Evolutionary conservation across 2,329 filamentous ascomycete genomes (phyloP).

Genomic region (Xylariaceae sp.): DNA sequence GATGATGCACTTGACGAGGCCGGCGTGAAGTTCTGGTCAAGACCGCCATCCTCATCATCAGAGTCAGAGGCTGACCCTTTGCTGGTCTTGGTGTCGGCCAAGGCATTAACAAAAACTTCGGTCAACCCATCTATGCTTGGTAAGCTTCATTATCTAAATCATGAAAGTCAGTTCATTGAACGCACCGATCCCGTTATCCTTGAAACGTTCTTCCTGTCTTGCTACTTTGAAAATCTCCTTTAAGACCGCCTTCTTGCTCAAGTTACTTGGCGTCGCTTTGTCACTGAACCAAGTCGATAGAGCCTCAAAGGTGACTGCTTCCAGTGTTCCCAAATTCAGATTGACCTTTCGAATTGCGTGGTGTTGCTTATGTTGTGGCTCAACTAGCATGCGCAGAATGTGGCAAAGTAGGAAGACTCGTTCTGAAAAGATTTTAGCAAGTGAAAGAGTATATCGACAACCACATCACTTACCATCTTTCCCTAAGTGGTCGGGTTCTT

Average conservation of each 20-base stretch:
- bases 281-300: conserved; percentile 65
- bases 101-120: conserved; percentile 15
- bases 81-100: neutral
- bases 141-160: conserved; percentile 28
- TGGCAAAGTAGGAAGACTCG: conserved; percentile 65
- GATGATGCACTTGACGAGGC: conserved; percentile 7
- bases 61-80: conserved; percentile 6
- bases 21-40: conserved; percentile 11
- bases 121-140: conserved; percentile 48
- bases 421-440: conserved; percentile 49
- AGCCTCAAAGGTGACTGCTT: conserved; percentile 64
- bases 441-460: neutral
- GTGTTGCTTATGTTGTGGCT: conserved; percentile 58
- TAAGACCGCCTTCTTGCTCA: conserved; percentile 60
- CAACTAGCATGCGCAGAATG: conserved; percentile 64
- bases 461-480: conserved; percentile 62
- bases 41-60: conserved; percentile 1
- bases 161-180: conserved; percentile 13
- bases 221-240: conserved; percentile 69
- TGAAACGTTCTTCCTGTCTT: conserved; percentile 61
- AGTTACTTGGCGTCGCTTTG: conserved; percentile 59
- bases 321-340: conserved; percentile 62
- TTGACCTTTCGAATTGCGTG: conserved; percentile 59
- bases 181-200: conserved; percentile 63
- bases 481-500: conserved; percentile 75